Base-by-base conservation (phyloP, 2,329 filamentous ascomycete genomes). In the Ophiostoma montium region DNA sequence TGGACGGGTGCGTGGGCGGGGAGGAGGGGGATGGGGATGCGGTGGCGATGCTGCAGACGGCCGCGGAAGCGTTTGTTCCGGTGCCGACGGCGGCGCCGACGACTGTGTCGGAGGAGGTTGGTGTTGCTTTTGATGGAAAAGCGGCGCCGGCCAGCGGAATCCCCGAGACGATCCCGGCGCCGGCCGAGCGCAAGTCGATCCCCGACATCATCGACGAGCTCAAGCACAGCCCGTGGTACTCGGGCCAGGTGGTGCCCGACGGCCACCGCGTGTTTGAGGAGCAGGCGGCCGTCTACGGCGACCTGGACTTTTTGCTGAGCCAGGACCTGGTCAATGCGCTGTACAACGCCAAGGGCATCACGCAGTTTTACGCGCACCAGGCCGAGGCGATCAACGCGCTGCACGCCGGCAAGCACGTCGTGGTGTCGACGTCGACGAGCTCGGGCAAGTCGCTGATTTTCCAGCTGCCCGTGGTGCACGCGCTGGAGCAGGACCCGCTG, bases 401-500 rank as follows among this genome's bases (percentile, higher is more conserved):
- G 1, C 74, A 90, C 50, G 76, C 83, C 3, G 90, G 88, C 0
- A 76, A 82, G 35, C 81, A 95, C 61, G 87, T 96, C 13, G 90
- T 98, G 47, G 83, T 98, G 1, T 82, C 89, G 1, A 98, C 92
- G 0, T 94, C 90, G 0, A 98, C 92, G 0, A 94, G 86, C 60
- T 98, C 92, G 1, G 92, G 92, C 11, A 98, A 98, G 64, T 95
- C 88, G 6, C 69, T 98, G n/a, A 95, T 98, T 53, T 98, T 96
- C 60, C 92, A 98, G 60, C 75, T 98, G 15, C 92, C 92, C 0
- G 87, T 98, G 41, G 67, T 98, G 11, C 80, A 94, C 60, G 84
- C 86, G 46, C 68, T 98, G 2, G 90, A 98, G 63, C 70, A 78
- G 47, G 84, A 96, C 58, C 68, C 65, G 2, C 71, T 81, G 50